Conservation (phyloP, 1,284 basidiomycete species). For the Ganoderma meredithae region DNA sequence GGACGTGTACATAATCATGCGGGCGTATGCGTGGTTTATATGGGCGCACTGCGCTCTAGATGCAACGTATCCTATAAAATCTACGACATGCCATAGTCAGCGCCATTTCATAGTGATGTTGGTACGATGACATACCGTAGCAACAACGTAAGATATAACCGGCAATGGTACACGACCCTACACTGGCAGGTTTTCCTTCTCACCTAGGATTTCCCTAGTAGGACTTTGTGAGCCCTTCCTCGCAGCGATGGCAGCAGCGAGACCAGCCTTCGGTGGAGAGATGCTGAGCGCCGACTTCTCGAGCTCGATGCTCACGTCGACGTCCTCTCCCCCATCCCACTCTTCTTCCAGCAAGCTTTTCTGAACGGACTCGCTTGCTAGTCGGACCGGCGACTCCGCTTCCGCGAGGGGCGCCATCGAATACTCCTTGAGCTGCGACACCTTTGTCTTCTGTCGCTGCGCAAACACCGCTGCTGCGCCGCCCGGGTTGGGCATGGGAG, state of each 20-base stretch:
- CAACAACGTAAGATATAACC: conserved; percentile 24
- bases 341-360: conserved; percentile 68
- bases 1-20: conserved; percentile 19
- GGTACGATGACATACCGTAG: conserved; percentile 21
- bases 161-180: conserved; percentile 16
- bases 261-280: conserved; percentile 26
- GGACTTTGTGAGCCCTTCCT: conserved; percentile 35
- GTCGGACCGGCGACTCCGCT: conserved; percentile 57
- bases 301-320: conserved; percentile 56
- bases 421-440: conserved; percentile 37
- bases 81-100: conserved; percentile 6
- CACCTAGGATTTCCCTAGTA: conserved; percentile 39
- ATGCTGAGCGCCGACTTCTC: conserved; percentile 28
- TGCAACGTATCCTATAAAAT: conserved; percentile 27
- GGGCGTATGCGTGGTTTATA: conserved; percentile 24
- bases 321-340: conserved; percentile 49
- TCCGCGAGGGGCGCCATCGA: conserved; percentile 38
- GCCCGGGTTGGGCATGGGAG: conserved; percentile 55
- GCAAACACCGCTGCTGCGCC: conserved; percentile 58
- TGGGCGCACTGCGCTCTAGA: conserved; percentile 30
- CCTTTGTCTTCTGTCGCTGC: conserved; percentile 50
- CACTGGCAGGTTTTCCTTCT: conserved; percentile 44
- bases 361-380: conserved; percentile 48
- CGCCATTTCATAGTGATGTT: background rate
- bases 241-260: conserved; percentile 18